A percentile compares a stretch with the other conserved stretches of the same genome.
Evolutionary conservation across 257 asterid species (phyloP).

Genomic region (Agastache rugosa): DNA sequence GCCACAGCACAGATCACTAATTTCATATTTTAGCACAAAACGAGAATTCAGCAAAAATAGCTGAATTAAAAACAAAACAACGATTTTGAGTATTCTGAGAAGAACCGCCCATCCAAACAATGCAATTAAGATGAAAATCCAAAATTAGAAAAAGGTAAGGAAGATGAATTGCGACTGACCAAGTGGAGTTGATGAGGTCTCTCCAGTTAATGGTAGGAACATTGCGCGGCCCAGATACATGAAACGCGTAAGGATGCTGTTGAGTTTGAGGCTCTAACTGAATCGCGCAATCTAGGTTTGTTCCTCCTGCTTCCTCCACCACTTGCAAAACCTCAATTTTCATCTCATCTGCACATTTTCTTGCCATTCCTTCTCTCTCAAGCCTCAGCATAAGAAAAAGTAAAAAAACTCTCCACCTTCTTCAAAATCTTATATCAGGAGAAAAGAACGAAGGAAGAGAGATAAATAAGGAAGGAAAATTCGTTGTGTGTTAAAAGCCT

Average conservation of each 20-base stretch:
- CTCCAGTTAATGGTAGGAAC: constrained; percentile 78
- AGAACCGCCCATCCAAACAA: neutral
- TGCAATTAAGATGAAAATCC: neutral
- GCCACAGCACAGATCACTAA: neutral
- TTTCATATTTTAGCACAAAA: neutral
- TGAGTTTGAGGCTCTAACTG: constrained; percentile 28
- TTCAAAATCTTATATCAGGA: neutral
- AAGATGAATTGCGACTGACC: constrained; percentile 48
- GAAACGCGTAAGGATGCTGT: constrained; percentile 74
- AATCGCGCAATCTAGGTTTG: constrained; percentile 29
- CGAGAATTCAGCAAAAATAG: neutral
- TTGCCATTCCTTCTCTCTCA: constrained; percentile 37
- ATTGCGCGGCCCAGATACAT: constrained; percentile 81
- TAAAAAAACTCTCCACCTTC: neutral
- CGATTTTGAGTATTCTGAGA: neutral
- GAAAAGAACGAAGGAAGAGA: constrained; percentile 1
- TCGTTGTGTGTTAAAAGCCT: neutral
- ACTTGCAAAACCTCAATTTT: constrained; percentile 47
- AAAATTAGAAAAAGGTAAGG: neutral
- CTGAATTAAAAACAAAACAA: neutral
- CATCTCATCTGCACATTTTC: constrained; percentile 49
- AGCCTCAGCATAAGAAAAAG: neutral
- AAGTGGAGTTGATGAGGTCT: constrained; percentile 70
- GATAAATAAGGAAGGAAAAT: constrained; percentile 3
- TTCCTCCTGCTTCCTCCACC: constrained; percentile 37